Evolutionary conservation across 208 protist genomes (phyloP).

Genomic region (Trypanosoma melophagium): DNA sequence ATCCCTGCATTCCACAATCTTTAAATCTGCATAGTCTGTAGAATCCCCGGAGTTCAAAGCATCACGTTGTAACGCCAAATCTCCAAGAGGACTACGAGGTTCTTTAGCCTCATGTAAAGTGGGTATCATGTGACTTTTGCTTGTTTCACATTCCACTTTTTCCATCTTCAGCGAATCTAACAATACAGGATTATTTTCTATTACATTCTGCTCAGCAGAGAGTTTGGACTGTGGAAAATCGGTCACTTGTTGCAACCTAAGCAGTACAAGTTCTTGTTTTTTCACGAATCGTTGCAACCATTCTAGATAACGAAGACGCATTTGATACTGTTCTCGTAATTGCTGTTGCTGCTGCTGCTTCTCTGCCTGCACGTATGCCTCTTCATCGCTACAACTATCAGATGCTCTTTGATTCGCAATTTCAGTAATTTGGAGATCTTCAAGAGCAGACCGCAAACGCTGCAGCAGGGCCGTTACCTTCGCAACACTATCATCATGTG

Average conservation of each 20-base stretch:
- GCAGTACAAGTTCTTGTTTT: not conserved
- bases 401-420: not conserved
- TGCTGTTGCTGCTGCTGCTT: too few species aligned
- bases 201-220: not conserved
- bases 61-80: too few species aligned
- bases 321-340: not conserved
- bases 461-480: not conserved
- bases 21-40: too few species aligned
- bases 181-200: not conserved
- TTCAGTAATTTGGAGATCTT: not conserved
- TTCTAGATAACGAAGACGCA: slow-evolving; percentile 14
- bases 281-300: slow-evolving; percentile 3
- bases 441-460: not conserved
- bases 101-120: too few species aligned
- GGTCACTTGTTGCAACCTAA: not conserved
- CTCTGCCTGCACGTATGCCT: not conserved
- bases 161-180: too few species aligned
- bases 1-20: too few species aligned
- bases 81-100: too few species aligned
- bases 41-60: too few species aligned
- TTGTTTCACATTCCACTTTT: too few species aligned
- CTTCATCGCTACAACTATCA: not conserved
- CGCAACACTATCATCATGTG: not conserved
- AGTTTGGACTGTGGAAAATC: not conserved
- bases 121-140: too few species aligned